Evolutionary conservation across 805 yeast genomes (phyloP).

Genomic region (Hanseniaspora vineae): DNA sequence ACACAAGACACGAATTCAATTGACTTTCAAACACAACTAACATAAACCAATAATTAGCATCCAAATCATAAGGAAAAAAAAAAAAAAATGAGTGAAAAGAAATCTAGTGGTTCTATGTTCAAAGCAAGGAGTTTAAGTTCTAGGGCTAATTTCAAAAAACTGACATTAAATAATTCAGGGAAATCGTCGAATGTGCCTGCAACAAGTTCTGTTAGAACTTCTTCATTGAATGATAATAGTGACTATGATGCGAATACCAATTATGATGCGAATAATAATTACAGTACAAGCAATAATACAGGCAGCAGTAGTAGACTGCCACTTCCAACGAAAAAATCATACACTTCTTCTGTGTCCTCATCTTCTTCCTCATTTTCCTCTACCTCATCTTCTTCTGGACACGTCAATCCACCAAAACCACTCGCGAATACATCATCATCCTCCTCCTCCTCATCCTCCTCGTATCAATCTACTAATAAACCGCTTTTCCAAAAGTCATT

Average conservation of each 20-base stretch:
- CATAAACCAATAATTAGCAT: too few species aligned
- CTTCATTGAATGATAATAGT: not conserved
- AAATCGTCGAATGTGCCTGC: not conserved
- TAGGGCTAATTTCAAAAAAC: not conserved
- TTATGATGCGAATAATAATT: too few species aligned
- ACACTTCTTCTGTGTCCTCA: not conserved
- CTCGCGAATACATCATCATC: not conserved
- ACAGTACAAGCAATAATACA: too few species aligned
- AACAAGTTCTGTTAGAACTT: not conserved
- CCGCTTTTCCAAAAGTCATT: conserved; percentile 4
- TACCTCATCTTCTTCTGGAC: too few species aligned
- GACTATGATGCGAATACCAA: too few species aligned
- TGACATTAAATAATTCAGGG: not conserved
- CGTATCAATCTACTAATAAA: not conserved
- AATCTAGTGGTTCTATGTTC: not conserved
- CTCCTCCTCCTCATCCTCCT: not conserved
- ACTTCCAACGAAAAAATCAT: not conserved
- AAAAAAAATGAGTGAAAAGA: not conserved
- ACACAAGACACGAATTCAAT: too few species aligned
- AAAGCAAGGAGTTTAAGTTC: not conserved
- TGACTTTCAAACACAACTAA: too few species aligned
- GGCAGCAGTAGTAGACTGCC: too few species aligned
- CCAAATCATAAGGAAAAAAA: too few species aligned
- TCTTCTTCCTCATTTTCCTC: not conserved
- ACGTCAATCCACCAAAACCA: too few species aligned